phyloP scores from a whole-genome alignment of 2,329 filamentous ascomycete genomes.

The Neofusicoccum parvum region DNA sequence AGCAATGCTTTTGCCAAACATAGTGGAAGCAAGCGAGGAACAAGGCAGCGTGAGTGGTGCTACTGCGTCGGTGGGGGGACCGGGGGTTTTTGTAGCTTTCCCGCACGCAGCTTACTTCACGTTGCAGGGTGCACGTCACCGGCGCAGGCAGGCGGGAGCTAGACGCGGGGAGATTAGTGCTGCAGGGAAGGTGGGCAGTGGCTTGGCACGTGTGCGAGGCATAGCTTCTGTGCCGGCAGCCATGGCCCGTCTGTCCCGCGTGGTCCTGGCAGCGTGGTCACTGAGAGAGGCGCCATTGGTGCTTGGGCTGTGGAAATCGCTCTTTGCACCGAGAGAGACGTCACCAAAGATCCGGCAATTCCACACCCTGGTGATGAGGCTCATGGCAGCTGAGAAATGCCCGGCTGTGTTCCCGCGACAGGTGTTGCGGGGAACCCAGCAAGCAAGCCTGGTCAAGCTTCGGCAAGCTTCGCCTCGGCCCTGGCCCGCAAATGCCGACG shows the following conservation, averaged over 20 bases:
- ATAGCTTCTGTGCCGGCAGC: neutral
- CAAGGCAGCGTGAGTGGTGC: no score
- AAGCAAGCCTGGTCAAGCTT: constrained; percentile 12
- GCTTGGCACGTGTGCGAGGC: constrained; percentile 4
- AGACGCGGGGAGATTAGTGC: neutral
- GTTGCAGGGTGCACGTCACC: neutral
- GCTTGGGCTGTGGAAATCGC: neutral
- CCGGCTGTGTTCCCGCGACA: no score
- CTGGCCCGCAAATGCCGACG: neutral
- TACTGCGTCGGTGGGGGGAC: neutral
- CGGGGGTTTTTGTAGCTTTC: neutral
- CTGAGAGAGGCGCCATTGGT: neutral
- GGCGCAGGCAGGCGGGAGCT: neutral
- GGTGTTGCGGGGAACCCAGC: neutral
- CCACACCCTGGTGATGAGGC: neutral
- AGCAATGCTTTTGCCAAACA: neutral
- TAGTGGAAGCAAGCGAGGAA: neutral
- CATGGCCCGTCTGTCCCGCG: neutral
- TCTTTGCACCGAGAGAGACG: no score
- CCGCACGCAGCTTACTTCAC: neutral
- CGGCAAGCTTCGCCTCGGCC: neutral
- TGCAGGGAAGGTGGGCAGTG: neutral
- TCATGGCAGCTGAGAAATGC: neutral
- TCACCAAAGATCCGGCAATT: no score
- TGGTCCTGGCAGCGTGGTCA: neutral